Evolutionary conservation across 129 eudicot species (phyloP).

Genomic region (Oenanthe sinensis): DNA sequence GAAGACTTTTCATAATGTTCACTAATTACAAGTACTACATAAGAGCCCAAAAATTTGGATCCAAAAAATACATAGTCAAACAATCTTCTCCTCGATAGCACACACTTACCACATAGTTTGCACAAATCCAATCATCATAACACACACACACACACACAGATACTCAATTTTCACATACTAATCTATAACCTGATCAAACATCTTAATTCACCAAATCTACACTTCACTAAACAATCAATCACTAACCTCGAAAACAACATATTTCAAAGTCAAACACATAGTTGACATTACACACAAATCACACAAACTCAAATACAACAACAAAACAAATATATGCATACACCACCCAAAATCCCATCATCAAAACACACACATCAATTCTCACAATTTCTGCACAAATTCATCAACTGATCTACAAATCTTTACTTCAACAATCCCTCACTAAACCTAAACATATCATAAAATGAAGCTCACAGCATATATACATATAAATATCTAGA

Average conservation of each 20-base stretch:
- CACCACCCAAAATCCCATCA: neutral
- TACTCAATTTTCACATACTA: slow-evolving; percentile 42
- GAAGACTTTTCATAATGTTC: neutral
- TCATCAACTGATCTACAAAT: neutral
- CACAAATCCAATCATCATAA: neutral
- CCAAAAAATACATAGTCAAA: neutral
- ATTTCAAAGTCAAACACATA: neutral
- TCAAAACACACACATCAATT: neutral
- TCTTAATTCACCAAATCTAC: slow-evolving; percentile 10
- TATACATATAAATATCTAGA: neutral
- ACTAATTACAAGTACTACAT: too few relatives aligned
- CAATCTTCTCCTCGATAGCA: neutral
- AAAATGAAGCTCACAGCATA: neutral
- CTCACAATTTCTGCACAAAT: neutral
- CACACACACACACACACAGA: neutral
- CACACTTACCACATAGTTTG: slow-evolving; percentile 7
- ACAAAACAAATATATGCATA: neutral
- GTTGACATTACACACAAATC: neutral
- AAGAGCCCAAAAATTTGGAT: neutral
- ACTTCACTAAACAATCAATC: neutral
- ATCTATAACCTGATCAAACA: slow-evolving; percentile 59
- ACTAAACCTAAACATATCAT: neutral
- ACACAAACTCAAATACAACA: too few relatives aligned
- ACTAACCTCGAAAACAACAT: neutral
- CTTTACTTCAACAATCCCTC: neutral